Percentiles rank a stretch among this genome's conserved stretches.
phyloP scores from a whole-genome alignment of 2,329 filamentous ascomycete genomes.

The Fusarium sp. region DNA sequence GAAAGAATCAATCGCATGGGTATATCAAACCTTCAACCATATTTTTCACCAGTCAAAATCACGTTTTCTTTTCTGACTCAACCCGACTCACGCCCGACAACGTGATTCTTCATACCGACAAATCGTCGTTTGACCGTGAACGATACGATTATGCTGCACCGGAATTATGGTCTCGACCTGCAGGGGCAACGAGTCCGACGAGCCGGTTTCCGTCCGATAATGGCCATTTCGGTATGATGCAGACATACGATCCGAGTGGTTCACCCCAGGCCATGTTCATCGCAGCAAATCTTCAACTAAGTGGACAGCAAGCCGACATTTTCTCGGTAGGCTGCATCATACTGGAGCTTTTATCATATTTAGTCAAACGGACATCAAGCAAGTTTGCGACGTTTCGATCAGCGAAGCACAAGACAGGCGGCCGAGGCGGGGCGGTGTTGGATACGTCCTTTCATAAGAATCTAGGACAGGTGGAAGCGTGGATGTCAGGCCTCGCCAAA shows the following conservation, averaged over 20 bases:
- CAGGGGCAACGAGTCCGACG: conserved; percentile 53
- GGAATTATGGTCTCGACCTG: conserved; percentile 69
- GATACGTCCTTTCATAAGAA: conserved; percentile 82
- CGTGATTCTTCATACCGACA: conserved; percentile 58
- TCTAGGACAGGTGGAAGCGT: conserved; percentile 74
- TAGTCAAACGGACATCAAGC: conserved; percentile 75
- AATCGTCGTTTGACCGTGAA: conserved; percentile 72
- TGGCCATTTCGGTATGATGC: conserved; percentile 54
- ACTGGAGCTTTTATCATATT: conserved; percentile 76
- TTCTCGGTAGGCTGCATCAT: conserved; percentile 81
- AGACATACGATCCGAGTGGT: conserved; percentile 44
- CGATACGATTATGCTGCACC: conserved; percentile 80
- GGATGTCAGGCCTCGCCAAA: conserved; percentile 73
- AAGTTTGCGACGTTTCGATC: conserved; percentile 76
- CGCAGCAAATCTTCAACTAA: conserved; percentile 59
- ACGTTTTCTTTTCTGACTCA: conserved; percentile 76
- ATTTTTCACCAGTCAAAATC: conserved; percentile 73
- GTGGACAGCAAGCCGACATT: conserved; percentile 74
- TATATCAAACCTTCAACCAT: conserved; percentile 80
- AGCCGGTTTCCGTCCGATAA: conserved; percentile 54
- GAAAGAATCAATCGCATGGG: conserved; percentile 72
- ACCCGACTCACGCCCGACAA: conserved; percentile 61
- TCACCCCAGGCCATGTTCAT: conserved; percentile 53
- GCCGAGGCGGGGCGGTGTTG: conserved; percentile 70
- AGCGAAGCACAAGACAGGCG: conserved; percentile 71